Evolutionary conservation across 23 red algal genomes (phyloP).

Genomic region (Gracilariopsis chorda): DNA sequence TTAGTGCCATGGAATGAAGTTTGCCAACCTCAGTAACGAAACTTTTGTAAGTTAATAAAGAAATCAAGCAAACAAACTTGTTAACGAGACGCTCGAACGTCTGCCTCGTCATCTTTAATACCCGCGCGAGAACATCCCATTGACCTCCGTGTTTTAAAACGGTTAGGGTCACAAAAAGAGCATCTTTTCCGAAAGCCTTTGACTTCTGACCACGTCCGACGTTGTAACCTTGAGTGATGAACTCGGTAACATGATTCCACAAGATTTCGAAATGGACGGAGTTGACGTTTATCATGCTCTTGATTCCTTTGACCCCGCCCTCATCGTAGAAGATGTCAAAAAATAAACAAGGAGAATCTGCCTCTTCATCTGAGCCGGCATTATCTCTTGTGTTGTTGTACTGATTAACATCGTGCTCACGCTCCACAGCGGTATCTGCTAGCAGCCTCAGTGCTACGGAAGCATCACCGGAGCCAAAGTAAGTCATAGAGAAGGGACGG

Average conservation of each 20-base stretch:
- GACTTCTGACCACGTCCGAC: neutral
- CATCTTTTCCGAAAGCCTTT: neutral
- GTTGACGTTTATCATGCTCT: neutral
- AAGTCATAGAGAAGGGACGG: neutral
- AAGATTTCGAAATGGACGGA: neutral
- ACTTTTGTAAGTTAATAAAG: neutral
- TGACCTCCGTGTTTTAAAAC: constrained; percentile 4
- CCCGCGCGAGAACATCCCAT: neutral
- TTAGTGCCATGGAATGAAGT: too few relatives aligned
- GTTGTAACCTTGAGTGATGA: neutral
- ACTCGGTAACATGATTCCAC: neutral
- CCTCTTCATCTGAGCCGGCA: neutral
- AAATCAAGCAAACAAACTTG: neutral
- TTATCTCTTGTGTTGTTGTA: neutral
- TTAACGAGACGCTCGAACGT: neutral
- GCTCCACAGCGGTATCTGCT: neutral
- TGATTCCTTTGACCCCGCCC: neutral
- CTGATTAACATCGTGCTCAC: neutral
- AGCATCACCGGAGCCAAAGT: neutral
- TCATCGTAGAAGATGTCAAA: neutral
- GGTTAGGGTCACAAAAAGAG: neutral
- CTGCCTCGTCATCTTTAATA: neutral
- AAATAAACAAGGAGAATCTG: neutral
- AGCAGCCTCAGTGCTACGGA: neutral
- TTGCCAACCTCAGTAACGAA: too few relatives aligned